Conservation (phyloP, 768 basidiomycete genomes). For the Panellus pusillus region DNA sequence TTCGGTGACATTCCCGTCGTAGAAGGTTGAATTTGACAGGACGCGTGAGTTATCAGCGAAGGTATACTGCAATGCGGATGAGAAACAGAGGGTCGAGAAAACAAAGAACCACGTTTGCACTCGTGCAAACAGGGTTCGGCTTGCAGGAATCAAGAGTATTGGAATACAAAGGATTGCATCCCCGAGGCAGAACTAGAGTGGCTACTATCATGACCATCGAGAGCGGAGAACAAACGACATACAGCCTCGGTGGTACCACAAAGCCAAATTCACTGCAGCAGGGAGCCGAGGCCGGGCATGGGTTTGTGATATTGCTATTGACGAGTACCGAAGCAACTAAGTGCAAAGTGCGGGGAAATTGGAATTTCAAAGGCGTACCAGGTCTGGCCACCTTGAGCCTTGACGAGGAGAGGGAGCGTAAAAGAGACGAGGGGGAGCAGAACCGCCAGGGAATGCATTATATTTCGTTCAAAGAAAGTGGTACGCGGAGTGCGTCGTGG, state of each 20-base stretch:
- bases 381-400: slow-evolving; percentile 17
- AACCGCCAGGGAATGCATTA: slow-evolving; percentile 23
- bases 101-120: slow-evolving; percentile 45
- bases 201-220: not conserved
- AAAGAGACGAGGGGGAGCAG: slow-evolving; percentile 20
- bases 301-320: slow-evolving; percentile 42
- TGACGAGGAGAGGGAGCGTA: slow-evolving; percentile 16
- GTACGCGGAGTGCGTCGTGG: slow-evolving; percentile 21
- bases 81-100: not conserved
- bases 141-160: slow-evolving; percentile 61
- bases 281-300: slow-evolving; percentile 45
- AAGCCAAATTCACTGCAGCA: slow-evolving; percentile 62
- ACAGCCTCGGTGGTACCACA: slow-evolving; percentile 46
- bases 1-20: slow-evolving; percentile 70
- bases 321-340: not conserved
- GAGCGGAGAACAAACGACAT: slow-evolving; percentile 21
- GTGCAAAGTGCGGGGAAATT: not conserved
- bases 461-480: slow-evolving; percentile 14
- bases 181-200: slow-evolving; percentile 74
- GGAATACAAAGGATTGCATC: slow-evolving; percentile 82
- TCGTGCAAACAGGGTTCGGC: slow-evolving; percentile 72
- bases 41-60: slow-evolving; percentile 68
- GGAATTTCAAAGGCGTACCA: slow-evolving; percentile 6
- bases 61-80: slow-evolving; percentile 44
- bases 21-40: slow-evolving; percentile 62